phyloP scores from a whole-genome alignment of 2,329 filamentous ascomycete genomes.

The Lachnum nothofagi region DNA sequence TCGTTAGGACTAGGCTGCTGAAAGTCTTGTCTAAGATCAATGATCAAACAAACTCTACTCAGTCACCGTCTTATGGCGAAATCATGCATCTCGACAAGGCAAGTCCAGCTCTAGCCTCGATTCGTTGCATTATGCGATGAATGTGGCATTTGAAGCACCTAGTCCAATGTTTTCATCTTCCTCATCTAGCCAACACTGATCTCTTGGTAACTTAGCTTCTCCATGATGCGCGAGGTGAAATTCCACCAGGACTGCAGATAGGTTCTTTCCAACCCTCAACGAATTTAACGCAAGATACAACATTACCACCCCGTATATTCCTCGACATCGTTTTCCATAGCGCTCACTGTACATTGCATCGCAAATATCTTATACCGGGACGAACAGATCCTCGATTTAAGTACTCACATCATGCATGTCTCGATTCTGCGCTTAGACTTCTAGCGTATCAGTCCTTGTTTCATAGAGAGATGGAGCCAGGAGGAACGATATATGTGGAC shows the following conservation, averaged over 20 bases:
- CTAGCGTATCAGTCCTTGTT: conserved; percentile 44
- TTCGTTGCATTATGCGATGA: too few relatives aligned
- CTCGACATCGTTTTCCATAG: conserved; percentile 42
- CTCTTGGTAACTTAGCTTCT: too few relatives aligned
- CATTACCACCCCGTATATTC: conserved; percentile 48
- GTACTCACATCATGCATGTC: conserved; percentile 47
- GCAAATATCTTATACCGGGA: conserved; percentile 34
- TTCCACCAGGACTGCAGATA: conserved; percentile 47
- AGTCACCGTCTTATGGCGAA: conserved; percentile 43
- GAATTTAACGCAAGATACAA: conserved; percentile 40
- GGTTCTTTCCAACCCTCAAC: conserved; percentile 44
- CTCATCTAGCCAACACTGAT: too few relatives aligned
- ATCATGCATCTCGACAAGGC: conserved; percentile 43
- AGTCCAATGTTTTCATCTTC: conserved; percentile 9
- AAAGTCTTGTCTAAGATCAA: conserved; percentile 47
- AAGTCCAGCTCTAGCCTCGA: too few relatives aligned
- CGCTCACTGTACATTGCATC: conserved; percentile 8
- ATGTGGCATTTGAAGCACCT: not conserved
- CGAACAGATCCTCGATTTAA: conserved; percentile 44
- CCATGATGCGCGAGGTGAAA: conserved; percentile 39
- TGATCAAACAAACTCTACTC: conserved; percentile 44
- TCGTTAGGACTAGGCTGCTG: conserved; percentile 44
- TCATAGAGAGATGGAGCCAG: conserved; percentile 46
- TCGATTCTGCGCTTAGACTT: conserved; percentile 44
- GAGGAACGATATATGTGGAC: conserved; percentile 46